Percentiles rank a stretch among this genome's conserved stretches.
Evolutionary conservation across 2,329 filamentous ascomycete genomes (phyloP).

Genomic region (Tolypocladium guangdongense): DNA sequence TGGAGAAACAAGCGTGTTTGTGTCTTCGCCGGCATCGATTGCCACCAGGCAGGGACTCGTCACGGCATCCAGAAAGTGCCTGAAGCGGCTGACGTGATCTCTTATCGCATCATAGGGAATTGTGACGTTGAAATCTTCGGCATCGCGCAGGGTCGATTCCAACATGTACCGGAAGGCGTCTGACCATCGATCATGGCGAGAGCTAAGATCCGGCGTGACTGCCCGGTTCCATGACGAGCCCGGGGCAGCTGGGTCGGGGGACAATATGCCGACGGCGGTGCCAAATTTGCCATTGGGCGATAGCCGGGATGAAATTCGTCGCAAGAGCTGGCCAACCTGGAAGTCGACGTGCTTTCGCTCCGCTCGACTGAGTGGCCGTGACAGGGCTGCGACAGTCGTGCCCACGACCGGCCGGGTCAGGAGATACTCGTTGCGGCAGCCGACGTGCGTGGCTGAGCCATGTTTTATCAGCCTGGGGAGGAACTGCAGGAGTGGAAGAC

Average conservation of each 20-base stretch:
- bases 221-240: slow-evolving; percentile 9
- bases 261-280: slow-evolving; percentile 14
- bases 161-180: slow-evolving; percentile 45
- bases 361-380: slow-evolving; percentile 17
- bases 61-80: slow-evolving; percentile 40
- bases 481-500: slow-evolving; percentile 15
- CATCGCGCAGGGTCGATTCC: slow-evolving; percentile 46
- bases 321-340: slow-evolving; percentile 35
- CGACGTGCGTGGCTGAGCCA: slow-evolving; percentile 15
- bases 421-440: slow-evolving; percentile 27
- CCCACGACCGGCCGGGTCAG: slow-evolving; percentile 29
- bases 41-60: slow-evolving; percentile 40
- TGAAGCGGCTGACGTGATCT: slow-evolving; percentile 37
- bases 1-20: slow-evolving; percentile 34
- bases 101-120: slow-evolving; percentile 47
- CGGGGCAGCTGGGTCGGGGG: background rate
- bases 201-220: slow-evolving; percentile 8
- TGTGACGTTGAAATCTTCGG: slow-evolving; percentile 47
- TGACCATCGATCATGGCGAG: slow-evolving; percentile 33
- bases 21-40: slow-evolving; percentile 39
- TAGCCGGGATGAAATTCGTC: slow-evolving; percentile 29
- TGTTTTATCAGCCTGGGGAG: slow-evolving; percentile 31
- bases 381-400: slow-evolving; percentile 24
- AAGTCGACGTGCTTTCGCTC: slow-evolving; percentile 30
- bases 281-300: slow-evolving; percentile 41